These are phyloP conservation scores for Chrysoporthe cubensis DNA, from an alignment of 2,329 filamentous ascomycete genomes.

Conservation along the genomic window DNA sequence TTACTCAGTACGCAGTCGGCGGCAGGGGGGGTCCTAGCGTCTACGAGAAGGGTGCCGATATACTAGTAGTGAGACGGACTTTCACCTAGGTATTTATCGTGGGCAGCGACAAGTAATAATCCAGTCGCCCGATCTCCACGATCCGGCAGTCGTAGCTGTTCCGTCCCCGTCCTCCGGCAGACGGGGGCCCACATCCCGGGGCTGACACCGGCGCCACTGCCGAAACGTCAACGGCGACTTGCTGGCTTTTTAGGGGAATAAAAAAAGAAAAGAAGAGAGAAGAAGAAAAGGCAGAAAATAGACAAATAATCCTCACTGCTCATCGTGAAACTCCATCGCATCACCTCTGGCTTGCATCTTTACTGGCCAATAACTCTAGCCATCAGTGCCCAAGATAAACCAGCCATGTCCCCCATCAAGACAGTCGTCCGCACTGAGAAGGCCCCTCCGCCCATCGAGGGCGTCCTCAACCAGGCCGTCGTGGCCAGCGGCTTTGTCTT, in stretches of 20 bases:
- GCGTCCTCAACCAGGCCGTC: conserved; percentile 60
- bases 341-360: background rate
- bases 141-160: background rate
- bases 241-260: no score
- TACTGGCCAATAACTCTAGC: background rate
- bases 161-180: background rate
- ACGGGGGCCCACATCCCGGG: background rate
- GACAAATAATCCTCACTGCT: background rate
- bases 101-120: background rate
- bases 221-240: background rate
- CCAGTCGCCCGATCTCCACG: background rate
- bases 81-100: background rate
- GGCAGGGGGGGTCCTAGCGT: background rate
- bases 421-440: conserved; percentile 44
- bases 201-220: background rate
- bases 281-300: no score
- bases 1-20: background rate
- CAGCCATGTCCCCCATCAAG: conserved; percentile 36
- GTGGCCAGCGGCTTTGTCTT: conserved; percentile 70
- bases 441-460: conserved; percentile 45
- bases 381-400: background rate
- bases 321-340: background rate
- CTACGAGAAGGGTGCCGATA: background rate
- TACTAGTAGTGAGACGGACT: background rate
- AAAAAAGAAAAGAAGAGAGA: no score